Evolutionary conservation across 148 eudicot genomes (phyloP), one percentile per base, ranked within the genome.

Genomic region (Rhododendron mucronatum): DNA sequence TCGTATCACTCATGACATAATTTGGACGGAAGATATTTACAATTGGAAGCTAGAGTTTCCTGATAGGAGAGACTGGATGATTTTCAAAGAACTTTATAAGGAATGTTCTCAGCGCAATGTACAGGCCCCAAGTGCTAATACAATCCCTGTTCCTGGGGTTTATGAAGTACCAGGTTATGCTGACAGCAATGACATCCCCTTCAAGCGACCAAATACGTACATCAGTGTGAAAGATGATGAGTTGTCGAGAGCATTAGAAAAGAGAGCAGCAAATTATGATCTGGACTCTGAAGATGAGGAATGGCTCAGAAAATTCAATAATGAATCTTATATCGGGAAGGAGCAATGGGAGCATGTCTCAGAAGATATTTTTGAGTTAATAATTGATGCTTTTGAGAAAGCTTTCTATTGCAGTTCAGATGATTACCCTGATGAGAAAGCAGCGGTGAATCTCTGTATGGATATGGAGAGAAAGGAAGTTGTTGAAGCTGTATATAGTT

Each of bases 21-120:
- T 95, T 55, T 97, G 98, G 98, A 73, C 90, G 4, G 91, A 78
- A 6, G 98, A 95, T 74, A 83, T 91, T 80, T 74, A 86, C 73
- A 90, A 91, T 80, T 97, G 93, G 96, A 97, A 93, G 87, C 92
- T 97, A 0, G 99, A 97, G 91, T 97, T 97, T 88, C 91, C 93
- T 59, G 87, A 92, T 57, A 91, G 93, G 85, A 91, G 88, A 80
- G 98, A 97, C 63, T 97, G 99, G 99, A 33, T 87, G 55, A 83
- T 94, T 69, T 97, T 97, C 75, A 97, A 93, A 86, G 96, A 97
- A 73, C 88, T 97, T 2, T 95, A 92, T 44, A 92, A 90, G 89
- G 88, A 89, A 83, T 97, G 99, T 86, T 92, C 82, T 78, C 93
- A 95, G n/a, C 90, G 93, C 82, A 95, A 93, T 84, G 75, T 88